These are phyloP conservation scores for Aspergillus bertholletiae DNA, from an alignment of 495 filamentous ascomycete genomes.

Conservation along the genomic window DNA sequence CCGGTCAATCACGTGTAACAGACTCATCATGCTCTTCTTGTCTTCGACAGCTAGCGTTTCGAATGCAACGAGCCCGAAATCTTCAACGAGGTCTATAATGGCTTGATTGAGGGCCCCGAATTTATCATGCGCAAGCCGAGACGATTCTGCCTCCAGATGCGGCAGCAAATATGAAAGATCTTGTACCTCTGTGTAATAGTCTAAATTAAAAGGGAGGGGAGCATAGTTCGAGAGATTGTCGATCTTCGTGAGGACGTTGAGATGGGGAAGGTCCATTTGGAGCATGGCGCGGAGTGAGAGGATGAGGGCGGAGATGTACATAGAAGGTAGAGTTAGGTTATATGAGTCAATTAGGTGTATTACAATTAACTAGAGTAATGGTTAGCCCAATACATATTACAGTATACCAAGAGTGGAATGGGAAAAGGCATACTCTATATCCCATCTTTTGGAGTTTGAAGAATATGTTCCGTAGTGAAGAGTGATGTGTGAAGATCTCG, in stretches of 20 bases:
- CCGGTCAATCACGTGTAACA: slow-evolving; percentile 82
- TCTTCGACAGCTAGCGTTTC: slow-evolving; percentile 95
- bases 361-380: slow-evolving; percentile 66
- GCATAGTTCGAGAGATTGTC: slow-evolving; percentile 81
- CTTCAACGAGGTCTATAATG: slow-evolving; percentile 79
- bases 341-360: slow-evolving; percentile 90
- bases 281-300: slow-evolving; percentile 94
- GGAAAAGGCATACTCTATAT: slow-evolving; percentile 65
- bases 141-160: slow-evolving; percentile 61
- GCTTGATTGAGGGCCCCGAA: slow-evolving; percentile 82
- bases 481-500: slow-evolving; percentile 93
- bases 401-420: background rate
- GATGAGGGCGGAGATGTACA: slow-evolving; percentile 90
- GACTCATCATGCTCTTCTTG: slow-evolving; percentile 89
- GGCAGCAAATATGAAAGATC: slow-evolving; percentile 83
- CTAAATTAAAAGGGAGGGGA: slow-evolving; percentile 85
- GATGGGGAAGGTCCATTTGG: slow-evolving; percentile 90
- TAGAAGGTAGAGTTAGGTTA: slow-evolving; percentile 82
- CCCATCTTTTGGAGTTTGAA: slow-evolving; percentile 84
- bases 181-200: slow-evolving; percentile 98
- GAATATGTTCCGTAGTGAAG: slow-evolving; percentile 86
- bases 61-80: slow-evolving; percentile 84
- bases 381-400: slow-evolving; percentile 9
- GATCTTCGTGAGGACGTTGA: slow-evolving; percentile 97
- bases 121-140: slow-evolving; percentile 59